Evolutionary conservation across 2,329 filamentous ascomycete genomes (phyloP).

Genomic region (Pseudonectria foliicola): DNA sequence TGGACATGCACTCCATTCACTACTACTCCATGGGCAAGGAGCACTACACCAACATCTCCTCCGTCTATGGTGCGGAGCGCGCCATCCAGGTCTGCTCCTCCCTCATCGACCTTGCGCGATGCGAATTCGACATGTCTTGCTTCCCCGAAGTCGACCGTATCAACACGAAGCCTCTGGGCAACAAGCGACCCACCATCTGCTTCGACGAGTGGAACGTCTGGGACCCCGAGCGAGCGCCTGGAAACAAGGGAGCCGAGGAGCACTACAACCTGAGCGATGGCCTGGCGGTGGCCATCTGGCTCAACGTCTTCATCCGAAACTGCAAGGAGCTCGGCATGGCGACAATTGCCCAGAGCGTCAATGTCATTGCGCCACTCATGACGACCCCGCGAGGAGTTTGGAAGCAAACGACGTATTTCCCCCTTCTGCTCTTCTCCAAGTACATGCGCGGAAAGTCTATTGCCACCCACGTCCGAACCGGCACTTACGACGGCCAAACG

Average conservation of each 20-base stretch:
- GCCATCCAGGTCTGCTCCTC: slow-evolving; percentile 61
- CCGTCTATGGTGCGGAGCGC: slow-evolving; percentile 58
- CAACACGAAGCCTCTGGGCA: slow-evolving; percentile 51
- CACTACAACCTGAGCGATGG: slow-evolving; percentile 66
- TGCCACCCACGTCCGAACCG: slow-evolving; percentile 54
- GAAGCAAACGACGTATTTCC: slow-evolving; percentile 70
- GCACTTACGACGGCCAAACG: slow-evolving; percentile 57
- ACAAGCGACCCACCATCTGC: slow-evolving; percentile 57
- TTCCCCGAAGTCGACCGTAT: slow-evolving; percentile 48
- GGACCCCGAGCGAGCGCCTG: slow-evolving; percentile 63
- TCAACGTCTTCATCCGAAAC: slow-evolving; percentile 69
- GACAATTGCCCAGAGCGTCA: slow-evolving; percentile 68
- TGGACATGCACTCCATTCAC: slow-evolving; percentile 58
- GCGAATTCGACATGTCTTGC: slow-evolving; percentile 9
- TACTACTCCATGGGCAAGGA: slow-evolving; percentile 57
- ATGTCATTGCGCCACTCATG: slow-evolving; percentile 70
- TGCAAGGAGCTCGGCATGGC: slow-evolving; percentile 65
- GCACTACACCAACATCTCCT: slow-evolving; percentile 72
- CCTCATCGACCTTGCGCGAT: slow-evolving; percentile 50
- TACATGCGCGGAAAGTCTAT: slow-evolving; percentile 65
- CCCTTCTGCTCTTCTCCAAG: slow-evolving; percentile 46
- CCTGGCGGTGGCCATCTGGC: slow-evolving; percentile 62
- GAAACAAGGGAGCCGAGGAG: slow-evolving; percentile 65
- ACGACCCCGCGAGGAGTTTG: slow-evolving; percentile 54
- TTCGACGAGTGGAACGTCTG: slow-evolving; percentile 83